Percentiles rank a stretch among this genome's conserved stretches.
Conservation (phyloP, 495 filamentous ascomycete species). For the Saxophila tyrrhenica region DNA sequence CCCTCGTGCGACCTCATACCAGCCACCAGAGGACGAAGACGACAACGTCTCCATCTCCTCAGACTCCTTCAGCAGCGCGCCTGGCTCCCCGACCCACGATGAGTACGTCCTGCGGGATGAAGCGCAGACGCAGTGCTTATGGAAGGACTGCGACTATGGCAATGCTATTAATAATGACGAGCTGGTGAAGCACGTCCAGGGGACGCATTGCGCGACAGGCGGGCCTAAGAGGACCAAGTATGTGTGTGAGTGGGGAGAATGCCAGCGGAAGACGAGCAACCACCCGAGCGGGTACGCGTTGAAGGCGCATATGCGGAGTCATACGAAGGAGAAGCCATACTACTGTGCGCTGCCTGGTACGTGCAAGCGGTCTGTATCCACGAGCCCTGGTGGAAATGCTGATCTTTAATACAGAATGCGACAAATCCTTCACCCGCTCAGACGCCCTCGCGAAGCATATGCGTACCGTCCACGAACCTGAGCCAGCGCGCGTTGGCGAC, state of each 20-base stretch:
- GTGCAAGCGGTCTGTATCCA: too few species aligned
- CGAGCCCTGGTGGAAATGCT: too few species aligned
- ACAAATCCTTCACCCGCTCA: slow-evolving; percentile 91
- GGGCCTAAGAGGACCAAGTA: slow-evolving; percentile 74
- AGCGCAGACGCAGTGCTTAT: slow-evolving; percentile 79
- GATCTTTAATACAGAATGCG: slow-evolving; percentile 57
- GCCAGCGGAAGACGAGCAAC: slow-evolving; percentile 69
- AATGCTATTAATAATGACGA: slow-evolving; percentile 89
- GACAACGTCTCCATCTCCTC: slow-evolving; percentile 54
- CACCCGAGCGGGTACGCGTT: slow-evolving; percentile 94
- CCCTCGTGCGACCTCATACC: slow-evolving; percentile 11
- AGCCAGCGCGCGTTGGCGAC: slow-evolving; percentile 61
- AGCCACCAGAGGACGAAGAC: slow-evolving; percentile 18
- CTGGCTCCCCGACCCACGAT: slow-evolving; percentile 60
- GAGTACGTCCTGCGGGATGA: slow-evolving; percentile 58
- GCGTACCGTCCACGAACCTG: slow-evolving; percentile 96
- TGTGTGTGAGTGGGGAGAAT: slow-evolving; percentile 90
- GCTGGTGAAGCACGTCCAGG: slow-evolving; percentile 85
- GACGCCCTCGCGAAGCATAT: slow-evolving; percentile 97
- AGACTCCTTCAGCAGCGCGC: slow-evolving; percentile 80
- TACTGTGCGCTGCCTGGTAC: slow-evolving; percentile 89
- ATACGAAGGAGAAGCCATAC: slow-evolving; percentile 96
- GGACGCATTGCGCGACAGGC: slow-evolving; percentile 58
- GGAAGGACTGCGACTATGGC: slow-evolving; percentile 72
- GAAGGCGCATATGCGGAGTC: slow-evolving; percentile 92